Base-by-base conservation (phyloP, 257 asterid species). In the Capsicum chinense region DNA sequence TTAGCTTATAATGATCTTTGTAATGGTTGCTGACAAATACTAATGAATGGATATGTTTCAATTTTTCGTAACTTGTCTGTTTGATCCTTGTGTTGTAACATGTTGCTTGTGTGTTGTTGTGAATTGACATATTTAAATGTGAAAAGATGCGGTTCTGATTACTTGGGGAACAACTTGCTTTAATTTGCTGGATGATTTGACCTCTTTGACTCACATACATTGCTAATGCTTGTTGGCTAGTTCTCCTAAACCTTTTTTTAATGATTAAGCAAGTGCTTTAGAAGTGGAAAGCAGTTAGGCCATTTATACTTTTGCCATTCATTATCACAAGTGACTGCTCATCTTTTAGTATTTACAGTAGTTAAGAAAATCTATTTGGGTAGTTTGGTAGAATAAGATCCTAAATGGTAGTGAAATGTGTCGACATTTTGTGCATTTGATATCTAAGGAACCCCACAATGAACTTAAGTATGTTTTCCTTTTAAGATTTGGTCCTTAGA, bases 201-300 rank as follows among this genome's bases (percentile, higher is more conserved):
- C 81, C 81, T 76, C 63, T 76, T 7, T 52, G 63, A 76, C 26
- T 52, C 81, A 52, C 26, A 52, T 76, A 76, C 81, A 76, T 3
- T 26, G 47, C 81, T 21, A 76, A 76, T 52, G 3, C 48, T 76
- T 52, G 39, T 52, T 76, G 60, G 81, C 13, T 44, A 9, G 14
- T 70, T 70, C 57, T 70, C 48, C 63, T 52, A 21, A 76, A 21
- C 59, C 62, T 0, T 13, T 76, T 74, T 74, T 76, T 76, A 52
- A 76, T 52, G 81, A 52, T 76, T 3, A 33, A 21, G n/a, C 44
- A 21, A 13, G 81, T 76, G 39, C 48, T 52, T 26, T 50, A 76
- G 81, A 76, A 76, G 14, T 76, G 63, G 47, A 76, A 26, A 26
- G 48, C 63, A 52, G 44, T 52, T 76, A 7, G 63, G 63, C 63